phyloP scores from a whole-genome alignment of 108 stramenopile species.

The Nannochloropsis gaditana region DNA sequence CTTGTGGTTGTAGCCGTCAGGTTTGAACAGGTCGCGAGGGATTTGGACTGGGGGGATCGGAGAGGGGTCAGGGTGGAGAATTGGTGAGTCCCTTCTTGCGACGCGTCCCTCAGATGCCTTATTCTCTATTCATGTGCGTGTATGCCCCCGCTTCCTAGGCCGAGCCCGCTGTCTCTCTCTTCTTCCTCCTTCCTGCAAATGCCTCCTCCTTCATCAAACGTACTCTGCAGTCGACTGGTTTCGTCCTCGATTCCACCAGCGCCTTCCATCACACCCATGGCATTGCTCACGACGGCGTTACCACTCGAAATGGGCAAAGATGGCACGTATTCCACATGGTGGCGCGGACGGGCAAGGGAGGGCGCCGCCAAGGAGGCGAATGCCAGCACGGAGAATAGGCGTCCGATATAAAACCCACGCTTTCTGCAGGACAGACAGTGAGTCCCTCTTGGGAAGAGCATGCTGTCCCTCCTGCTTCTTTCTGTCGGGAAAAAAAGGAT shows the following conservation, averaged over 20 bases:
- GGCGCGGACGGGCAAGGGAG: conserved; percentile 10
- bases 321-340: neutral
- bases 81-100: too few species aligned
- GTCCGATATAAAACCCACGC: neutral
- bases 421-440: neutral
- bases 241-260: conserved; percentile 15
- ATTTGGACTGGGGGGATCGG: conserved; percentile 39
- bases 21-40: conserved; percentile 56
- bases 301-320: neutral
- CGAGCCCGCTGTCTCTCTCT: neutral
- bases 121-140: too few species aligned
- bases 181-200: neutral
- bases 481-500: neutral
- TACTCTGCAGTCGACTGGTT: conserved; percentile 13
- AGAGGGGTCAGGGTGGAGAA: neutral
- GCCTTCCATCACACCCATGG: neutral
- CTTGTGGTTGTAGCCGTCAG: conserved; percentile 75
- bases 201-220: neutral
- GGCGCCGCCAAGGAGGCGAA: neutral
- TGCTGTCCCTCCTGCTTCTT: neutral
- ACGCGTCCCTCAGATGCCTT: too few species aligned
- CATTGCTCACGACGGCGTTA: neutral
- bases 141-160: too few species aligned
- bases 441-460: neutral
- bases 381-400: neutral